phyloP scores from a whole-genome alignment of 176 grass and related monocot genomes.

The Aegilops umbellulata region DNA sequence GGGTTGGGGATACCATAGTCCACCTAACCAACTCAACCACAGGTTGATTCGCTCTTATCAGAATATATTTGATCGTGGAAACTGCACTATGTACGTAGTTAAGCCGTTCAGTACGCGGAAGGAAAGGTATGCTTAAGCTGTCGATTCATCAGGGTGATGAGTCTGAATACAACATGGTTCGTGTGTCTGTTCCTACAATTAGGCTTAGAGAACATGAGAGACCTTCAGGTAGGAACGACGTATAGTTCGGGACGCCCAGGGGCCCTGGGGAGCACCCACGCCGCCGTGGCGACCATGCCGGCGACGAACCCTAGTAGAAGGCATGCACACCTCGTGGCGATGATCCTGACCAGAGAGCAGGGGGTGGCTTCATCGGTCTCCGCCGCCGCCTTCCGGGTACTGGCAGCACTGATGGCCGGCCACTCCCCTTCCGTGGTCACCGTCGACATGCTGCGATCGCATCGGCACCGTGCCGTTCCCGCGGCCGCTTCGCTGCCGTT shows the following conservation, averaged over 20 bases:
- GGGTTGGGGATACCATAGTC: too few species aligned
- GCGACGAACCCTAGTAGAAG: conserved; percentile 39
- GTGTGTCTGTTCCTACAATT: background rate
- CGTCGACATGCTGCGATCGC: background rate
- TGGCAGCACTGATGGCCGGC: too few species aligned
- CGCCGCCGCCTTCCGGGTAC: background rate
- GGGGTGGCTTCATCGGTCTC: background rate
- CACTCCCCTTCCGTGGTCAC: too few species aligned
- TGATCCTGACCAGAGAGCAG: background rate
- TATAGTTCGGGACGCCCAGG: background rate
- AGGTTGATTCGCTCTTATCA: too few species aligned
- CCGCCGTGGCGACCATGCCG: background rate
- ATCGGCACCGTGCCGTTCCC: background rate
- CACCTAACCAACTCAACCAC: too few species aligned
- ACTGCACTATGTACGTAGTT: background rate
- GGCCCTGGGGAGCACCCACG: background rate
- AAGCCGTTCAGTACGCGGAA: too few species aligned
- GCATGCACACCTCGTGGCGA: background rate
- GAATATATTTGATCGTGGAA: background rate
- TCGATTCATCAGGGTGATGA: background rate
- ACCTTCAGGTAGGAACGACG: conserved; percentile 32
- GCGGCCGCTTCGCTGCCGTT: background rate
- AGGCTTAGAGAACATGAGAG: background rate
- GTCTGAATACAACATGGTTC: background rate
- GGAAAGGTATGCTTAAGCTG: background rate